Evolutionary conservation across 805 yeast species (phyloP), one percentile per base, ranked within the genome.

Genomic region (Sungouiella thailandica): DNA sequence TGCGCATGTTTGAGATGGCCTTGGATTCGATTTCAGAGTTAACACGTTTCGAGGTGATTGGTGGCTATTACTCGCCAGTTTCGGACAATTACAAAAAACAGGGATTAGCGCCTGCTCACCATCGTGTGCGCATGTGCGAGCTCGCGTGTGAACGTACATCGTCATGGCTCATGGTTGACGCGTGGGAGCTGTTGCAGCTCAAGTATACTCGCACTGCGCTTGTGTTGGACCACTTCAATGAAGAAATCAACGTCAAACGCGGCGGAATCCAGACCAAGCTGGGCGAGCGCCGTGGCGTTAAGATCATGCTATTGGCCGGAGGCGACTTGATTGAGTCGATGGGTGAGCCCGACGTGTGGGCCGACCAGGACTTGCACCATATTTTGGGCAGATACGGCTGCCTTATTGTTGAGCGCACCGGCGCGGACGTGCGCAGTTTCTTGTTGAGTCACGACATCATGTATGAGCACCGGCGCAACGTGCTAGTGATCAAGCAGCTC

Each of bases 321-420:
- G 98, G 98, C 27, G 98, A 93, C 60, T 72, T 93, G 47, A 93
- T 93, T 34, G 98, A 93, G 58, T 81, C 94, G 28, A 93, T 93
- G 97, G 98, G 98, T n/a, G 98, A 93, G 60, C 97, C 98, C 15
- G 93, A 90, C 51, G 98, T 93, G 24, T 93, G 98, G 98, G 95
- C 95, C 1, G 97, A 90, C 57, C 82, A 74, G 37, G 98, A 93
- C 60, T 69, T 93, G 50, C 95, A 88, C 51, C 98, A 93, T 57
- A 93, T 93, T 29, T 70, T 93, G 46, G 98, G 98, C 17, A 81
- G 84, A 41, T 93, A 93, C 59, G 98, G 98, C 3, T 93, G 98
- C 64, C 66, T 93, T 42, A 93, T 93, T 31, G 96, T 93, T 15
- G 98, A 93, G 66, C 73, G 98, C 48, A 90, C 98, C 0, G 98